These are phyloP conservation scores for Aspergillus bertholletiae DNA, from an alignment of 495 filamentous ascomycete species.

Conservation along the genomic window DNA sequence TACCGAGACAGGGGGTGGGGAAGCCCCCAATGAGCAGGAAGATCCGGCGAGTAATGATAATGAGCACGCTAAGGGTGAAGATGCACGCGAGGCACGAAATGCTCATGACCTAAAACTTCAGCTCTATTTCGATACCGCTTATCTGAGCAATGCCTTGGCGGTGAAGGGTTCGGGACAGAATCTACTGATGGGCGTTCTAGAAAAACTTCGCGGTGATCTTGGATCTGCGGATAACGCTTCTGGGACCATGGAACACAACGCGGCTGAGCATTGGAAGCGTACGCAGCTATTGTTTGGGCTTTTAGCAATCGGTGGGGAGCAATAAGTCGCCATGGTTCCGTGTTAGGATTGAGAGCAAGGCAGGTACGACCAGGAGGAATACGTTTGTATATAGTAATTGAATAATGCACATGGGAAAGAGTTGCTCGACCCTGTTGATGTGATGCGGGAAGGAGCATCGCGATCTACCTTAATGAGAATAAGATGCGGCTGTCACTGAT, in stretches of 20 bases:
- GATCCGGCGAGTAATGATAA: conserved; percentile 1
- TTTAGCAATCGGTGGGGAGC: conserved; percentile 24
- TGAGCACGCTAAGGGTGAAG: conserved; percentile 1
- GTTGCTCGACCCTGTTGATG: too few relatives aligned
- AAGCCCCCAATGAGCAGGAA: neutral
- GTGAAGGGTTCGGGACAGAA: conserved; percentile 23
- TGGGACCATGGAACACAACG: conserved; percentile 51
- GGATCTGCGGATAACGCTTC: conserved; percentile 38
- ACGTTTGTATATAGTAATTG: neutral
- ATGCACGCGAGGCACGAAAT: conserved; percentile 7
- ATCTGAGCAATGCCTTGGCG: conserved; percentile 52
- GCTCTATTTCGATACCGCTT: conserved; percentile 71
- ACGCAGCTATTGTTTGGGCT: conserved; percentile 72
- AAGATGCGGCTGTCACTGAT: neutral
- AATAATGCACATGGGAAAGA: too few relatives aligned
- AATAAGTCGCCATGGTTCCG: neutral
- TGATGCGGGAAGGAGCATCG: too few relatives aligned
- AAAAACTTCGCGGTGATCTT: conserved; percentile 42
- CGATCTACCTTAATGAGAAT: neutral
- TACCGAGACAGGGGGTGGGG: neutral
- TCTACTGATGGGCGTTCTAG: conserved; percentile 43
- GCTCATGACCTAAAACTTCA: conserved; percentile 62
- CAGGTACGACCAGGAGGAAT: too few relatives aligned
- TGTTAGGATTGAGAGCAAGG: too few relatives aligned
- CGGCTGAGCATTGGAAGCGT: conserved; percentile 75